Percentiles rank a stretch among this genome's conserved stretches.
Evolutionary conservation across 1,284 basidiomycete species (phyloP).

Genomic region (Malassezia globosa): DNA sequence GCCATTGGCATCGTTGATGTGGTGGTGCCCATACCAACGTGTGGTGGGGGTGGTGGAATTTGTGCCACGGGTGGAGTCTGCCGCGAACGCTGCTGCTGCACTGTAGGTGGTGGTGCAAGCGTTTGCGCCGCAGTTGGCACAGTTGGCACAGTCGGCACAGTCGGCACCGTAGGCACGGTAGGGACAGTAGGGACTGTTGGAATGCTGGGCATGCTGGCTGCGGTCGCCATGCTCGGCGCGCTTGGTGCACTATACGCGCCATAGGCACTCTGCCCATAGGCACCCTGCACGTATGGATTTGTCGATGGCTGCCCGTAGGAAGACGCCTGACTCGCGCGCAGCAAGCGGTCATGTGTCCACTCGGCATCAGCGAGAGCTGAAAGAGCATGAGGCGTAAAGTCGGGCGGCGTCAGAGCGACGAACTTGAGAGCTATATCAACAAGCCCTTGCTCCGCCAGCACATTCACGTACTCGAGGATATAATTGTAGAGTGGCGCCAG

Average conservation of each 20-base stretch:
- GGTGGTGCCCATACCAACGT: neutral
- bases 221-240: slow-evolving; percentile 10
- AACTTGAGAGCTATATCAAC: slow-evolving; percentile 70
- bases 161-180: slow-evolving; percentile 18
- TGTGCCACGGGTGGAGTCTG: no score
- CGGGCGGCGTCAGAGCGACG: slow-evolving; percentile 66
- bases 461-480: slow-evolving; percentile 88
- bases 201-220: slow-evolving; percentile 8
- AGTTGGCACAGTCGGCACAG: slow-evolving; percentile 19
- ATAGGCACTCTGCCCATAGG: slow-evolving; percentile 10
- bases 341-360: slow-evolving; percentile 18
- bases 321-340: slow-evolving; percentile 11
- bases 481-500: slow-evolving; percentile 76
- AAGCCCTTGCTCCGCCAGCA: slow-evolving; percentile 79
- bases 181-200: slow-evolving; percentile 18
- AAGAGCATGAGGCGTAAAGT: slow-evolving; percentile 54
- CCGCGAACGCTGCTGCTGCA: neutral
- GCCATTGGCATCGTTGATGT: slow-evolving; percentile 1
- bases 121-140: slow-evolving; percentile 20
- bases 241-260: slow-evolving; percentile 6
- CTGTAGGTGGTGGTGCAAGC: slow-evolving; percentile 19
- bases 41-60: neutral
- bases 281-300: slow-evolving; percentile 20
- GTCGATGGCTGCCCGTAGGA: slow-evolving; percentile 14
- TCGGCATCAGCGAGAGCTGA: slow-evolving; percentile 10